Percentiles rank a stretch among this genome's conserved stretches.
These are phyloP conservation scores for Penicillium verhagenii DNA, from an alignment of 495 filamentous ascomycete species.

Conservation along the genomic window DNA sequence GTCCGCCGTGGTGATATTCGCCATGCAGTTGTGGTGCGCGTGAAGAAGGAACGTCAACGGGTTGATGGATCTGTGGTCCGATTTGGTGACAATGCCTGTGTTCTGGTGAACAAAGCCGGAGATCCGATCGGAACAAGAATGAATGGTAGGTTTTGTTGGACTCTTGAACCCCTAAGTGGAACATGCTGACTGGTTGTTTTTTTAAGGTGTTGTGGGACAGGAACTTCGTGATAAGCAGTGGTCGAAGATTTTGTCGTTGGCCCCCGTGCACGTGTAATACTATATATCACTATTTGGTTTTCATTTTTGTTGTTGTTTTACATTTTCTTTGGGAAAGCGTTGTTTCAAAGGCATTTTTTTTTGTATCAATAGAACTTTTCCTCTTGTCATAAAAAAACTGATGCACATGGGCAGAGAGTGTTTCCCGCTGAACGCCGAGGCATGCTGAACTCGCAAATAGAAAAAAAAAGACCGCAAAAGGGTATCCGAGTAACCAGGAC, in stretches of 20 bases:
- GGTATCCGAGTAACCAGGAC: constrained; percentile 37
- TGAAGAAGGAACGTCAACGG: constrained; percentile 78
- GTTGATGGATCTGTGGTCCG: constrained; percentile 83
- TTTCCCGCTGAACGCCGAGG: constrained; percentile 14
- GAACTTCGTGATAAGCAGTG: constrained; percentile 88
- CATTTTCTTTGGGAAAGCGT: constrained; percentile 30
- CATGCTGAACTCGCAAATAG: neutral
- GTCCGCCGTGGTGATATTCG: constrained; percentile 95
- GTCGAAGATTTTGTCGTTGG: constrained; percentile 97
- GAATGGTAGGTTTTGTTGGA: constrained; percentile 58
- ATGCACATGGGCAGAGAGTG: neutral
- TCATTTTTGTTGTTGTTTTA: constrained; percentile 7
- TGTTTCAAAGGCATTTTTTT: constrained; percentile 19
- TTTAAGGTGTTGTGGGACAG: constrained; percentile 72
- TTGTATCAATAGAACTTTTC: constrained; percentile 12
- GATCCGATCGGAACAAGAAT: constrained; percentile 93
- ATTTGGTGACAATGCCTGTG: constrained; percentile 98
- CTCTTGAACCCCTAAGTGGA: no score
- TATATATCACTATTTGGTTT: constrained; percentile 25
- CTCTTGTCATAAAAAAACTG: neutral
- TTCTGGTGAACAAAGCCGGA: constrained; percentile 93
- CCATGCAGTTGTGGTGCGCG: constrained; percentile 93
- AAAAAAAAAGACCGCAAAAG: constrained; percentile 25
- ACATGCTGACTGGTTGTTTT: constrained; percentile 25
- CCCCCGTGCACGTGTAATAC: constrained; percentile 82